Conservation (phyloP, 2,329 filamentous ascomycete species). For the Dactylellina drechsleri region DNA sequence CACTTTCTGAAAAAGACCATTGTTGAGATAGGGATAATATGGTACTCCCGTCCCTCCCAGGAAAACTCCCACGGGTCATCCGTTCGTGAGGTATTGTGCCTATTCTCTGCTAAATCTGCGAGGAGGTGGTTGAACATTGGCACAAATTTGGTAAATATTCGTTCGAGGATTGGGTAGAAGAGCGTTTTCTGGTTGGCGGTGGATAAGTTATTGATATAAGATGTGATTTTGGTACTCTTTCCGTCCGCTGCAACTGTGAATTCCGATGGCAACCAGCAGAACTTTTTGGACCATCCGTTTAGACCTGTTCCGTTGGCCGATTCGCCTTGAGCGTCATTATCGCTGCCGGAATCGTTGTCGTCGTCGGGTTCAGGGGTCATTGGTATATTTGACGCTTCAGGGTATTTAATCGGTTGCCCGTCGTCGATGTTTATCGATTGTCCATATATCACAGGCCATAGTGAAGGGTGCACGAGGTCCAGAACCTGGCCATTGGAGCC, state of each 20-base stretch:
- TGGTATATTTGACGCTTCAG: too few relatives aligned
- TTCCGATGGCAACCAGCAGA: constrained; percentile 33
- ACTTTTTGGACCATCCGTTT: not conserved
- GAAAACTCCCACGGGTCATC: not conserved
- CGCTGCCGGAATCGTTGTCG: not conserved
- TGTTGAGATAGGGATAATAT: constrained; percentile 6
- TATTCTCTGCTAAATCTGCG: not conserved
- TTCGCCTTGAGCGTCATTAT: not conserved
- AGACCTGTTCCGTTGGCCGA: constrained; percentile 66
- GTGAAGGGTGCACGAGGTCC: constrained; percentile 72
- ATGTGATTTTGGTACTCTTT: constrained; percentile 20
- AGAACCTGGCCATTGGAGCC: constrained; percentile 68
- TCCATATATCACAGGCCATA: constrained; percentile 71
- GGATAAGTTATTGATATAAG: constrained; percentile 35
- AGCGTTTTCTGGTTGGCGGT: not conserved
- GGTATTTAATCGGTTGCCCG: not conserved
- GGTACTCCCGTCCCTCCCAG: not conserved
- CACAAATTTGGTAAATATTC: constrained; percentile 35
- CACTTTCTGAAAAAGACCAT: not conserved
- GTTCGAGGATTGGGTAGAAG: constrained; percentile 25
- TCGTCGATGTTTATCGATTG: not conserved
- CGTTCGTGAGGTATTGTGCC: not conserved
- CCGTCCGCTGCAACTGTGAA: constrained; percentile 18
- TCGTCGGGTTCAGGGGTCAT: too few relatives aligned
- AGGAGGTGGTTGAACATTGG: constrained; percentile 37